These are phyloP conservation scores for Casuarina cunninghamiana DNA, from an alignment of 306 rosid genomes.

Conservation along the genomic window DNA sequence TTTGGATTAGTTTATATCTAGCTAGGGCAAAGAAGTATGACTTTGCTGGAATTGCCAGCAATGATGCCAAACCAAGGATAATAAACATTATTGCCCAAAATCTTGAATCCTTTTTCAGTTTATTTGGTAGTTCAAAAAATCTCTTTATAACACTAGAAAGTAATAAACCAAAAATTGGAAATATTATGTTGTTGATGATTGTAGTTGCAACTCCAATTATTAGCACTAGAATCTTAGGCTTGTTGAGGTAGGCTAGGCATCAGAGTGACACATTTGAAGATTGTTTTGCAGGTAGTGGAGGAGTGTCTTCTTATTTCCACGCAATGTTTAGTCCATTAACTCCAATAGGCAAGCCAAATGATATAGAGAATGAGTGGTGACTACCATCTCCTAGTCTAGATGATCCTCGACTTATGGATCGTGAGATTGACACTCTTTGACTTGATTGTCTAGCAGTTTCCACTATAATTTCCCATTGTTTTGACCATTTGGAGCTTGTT, in stretches of 20 bases:
- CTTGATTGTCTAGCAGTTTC: slow-evolving; percentile 16
- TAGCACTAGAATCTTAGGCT: slow-evolving; percentile 15
- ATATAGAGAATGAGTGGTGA: neutral
- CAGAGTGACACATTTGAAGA: neutral
- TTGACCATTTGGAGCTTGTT: neutral
- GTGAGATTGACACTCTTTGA: slow-evolving; percentile 19
- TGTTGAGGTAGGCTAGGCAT: neutral
- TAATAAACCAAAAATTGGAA: neutral
- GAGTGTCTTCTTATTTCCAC: neutral
- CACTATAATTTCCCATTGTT: neutral
- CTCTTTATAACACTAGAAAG: neutral
- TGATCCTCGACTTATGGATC: slow-evolving; percentile 27
- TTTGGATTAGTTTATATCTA: slow-evolving; percentile 47
- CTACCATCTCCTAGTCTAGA: slow-evolving; percentile 15
- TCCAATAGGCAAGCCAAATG: slow-evolving; percentile 19
- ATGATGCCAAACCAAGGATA: slow-evolving; percentile 36
- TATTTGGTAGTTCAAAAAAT: neutral
- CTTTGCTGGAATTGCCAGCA: slow-evolving; percentile 37
- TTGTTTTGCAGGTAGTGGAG: neutral
- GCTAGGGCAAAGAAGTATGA: slow-evolving; percentile 54
- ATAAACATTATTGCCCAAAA: slow-evolving; percentile 36
- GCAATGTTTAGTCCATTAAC: neutral
- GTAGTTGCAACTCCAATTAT: slow-evolving; percentile 2
- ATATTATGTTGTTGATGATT: neutral
- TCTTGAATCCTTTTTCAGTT: slow-evolving; percentile 5